Evolutionary conservation across 2,329 filamentous ascomycete species (phyloP).

Genomic region (Fusarium dlaminii): DNA sequence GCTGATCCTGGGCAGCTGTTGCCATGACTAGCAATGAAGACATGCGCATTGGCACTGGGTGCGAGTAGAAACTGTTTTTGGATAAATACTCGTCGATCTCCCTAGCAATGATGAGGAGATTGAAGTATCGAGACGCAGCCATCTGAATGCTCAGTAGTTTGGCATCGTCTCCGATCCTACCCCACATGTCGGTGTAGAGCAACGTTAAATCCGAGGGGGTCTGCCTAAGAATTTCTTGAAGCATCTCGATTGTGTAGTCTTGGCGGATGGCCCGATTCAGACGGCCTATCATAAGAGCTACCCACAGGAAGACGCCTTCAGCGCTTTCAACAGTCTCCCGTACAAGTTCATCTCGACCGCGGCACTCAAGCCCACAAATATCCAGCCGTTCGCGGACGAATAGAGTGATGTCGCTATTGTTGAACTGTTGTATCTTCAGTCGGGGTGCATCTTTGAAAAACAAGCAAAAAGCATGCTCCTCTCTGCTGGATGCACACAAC

Average conservation of each 20-base stretch:
- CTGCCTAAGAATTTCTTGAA: background rate
- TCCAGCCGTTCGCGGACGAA: background rate
- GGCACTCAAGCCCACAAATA: fast-evolving
- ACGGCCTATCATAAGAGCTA: background rate
- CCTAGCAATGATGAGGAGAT: background rate
- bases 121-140: background rate
- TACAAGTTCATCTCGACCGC: fast-evolving
- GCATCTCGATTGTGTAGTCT: fast-evolving
- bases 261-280: background rate
- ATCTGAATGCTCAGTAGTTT: background rate
- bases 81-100: too few species aligned
- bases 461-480: background rate
- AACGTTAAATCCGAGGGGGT: background rate
- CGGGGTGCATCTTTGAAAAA: background rate
- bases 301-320: background rate
- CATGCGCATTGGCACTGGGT: too few species aligned
- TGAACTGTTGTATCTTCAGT: background rate
- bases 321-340: background rate
- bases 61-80: too few species aligned
- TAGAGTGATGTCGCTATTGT: background rate
- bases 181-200: background rate
- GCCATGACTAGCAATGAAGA: too few species aligned
- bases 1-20: too few species aligned
- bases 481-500: background rate
- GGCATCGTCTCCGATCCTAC: background rate